These are phyloP conservation scores for Metschnikowia reukaufii DNA, from an alignment of 805 yeast species.

Conservation along the genomic window DNA sequence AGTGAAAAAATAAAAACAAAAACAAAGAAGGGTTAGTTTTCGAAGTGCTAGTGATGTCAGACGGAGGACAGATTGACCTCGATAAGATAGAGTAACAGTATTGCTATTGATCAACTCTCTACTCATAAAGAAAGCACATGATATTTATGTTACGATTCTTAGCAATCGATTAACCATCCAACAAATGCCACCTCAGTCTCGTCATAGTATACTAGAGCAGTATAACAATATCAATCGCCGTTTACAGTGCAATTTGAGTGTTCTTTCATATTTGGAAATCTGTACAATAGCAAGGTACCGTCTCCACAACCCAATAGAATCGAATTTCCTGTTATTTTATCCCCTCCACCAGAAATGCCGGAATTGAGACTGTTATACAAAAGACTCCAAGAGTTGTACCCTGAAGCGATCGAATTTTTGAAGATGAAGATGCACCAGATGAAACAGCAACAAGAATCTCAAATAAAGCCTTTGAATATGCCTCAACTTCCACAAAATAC, in stretches of 20 bases:
- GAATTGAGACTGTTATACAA: slow-evolving; percentile 50
- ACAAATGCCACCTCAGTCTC: slow-evolving; percentile 33
- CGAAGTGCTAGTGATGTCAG: slow-evolving; percentile 11
- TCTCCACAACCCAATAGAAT: slow-evolving; percentile 24
- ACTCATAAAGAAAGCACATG: slow-evolving; percentile 41
- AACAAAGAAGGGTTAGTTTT: not conserved
- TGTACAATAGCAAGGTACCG: slow-evolving; percentile 34
- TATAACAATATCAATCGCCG: slow-evolving; percentile 43
- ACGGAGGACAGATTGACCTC: slow-evolving; percentile 22
- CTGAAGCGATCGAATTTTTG: slow-evolving; percentile 50
- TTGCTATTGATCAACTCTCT: slow-evolving; percentile 43
- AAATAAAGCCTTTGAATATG: slow-evolving; percentile 7
- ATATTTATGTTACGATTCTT: slow-evolving; percentile 34
- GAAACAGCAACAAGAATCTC: slow-evolving; percentile 29
- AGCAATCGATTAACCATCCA: slow-evolving; percentile 36
- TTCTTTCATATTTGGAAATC: slow-evolving; percentile 40
- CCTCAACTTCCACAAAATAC: slow-evolving; percentile 8
- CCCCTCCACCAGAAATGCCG: slow-evolving; percentile 57
- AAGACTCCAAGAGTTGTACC: slow-evolving; percentile 50
- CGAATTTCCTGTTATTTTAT: slow-evolving; percentile 49
- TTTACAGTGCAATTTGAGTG: slow-evolving; percentile 43
- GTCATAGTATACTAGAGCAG: slow-evolving; percentile 33
- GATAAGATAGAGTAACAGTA: slow-evolving; percentile 43
- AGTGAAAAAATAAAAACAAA: not conserved
- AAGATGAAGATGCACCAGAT: slow-evolving; percentile 38